Percentiles rank a stretch among this genome's conserved stretches.
phyloP scores from a whole-genome alignment of 2,329 filamentous ascomycete species.

The Arthrobotrys pseudoclavata region DNA sequence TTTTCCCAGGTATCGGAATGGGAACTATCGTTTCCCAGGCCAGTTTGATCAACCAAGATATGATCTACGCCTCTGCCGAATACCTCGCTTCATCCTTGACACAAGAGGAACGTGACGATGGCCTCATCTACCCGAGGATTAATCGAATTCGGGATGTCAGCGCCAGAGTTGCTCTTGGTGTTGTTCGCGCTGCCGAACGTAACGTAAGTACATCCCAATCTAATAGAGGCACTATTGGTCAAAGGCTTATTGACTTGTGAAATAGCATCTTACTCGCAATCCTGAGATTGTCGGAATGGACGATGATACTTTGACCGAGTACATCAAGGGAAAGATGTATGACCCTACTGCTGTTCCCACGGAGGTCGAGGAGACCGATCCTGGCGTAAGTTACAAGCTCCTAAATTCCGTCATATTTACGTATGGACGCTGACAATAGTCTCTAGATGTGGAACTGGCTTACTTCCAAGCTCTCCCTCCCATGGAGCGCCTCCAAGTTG shows the following conservation, averaged over 20 bases:
- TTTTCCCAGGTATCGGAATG: constrained; percentile 96
- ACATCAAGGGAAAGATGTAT: constrained; percentile 63
- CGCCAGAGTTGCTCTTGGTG: constrained; percentile 85
- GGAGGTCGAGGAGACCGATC: constrained; percentile 42
- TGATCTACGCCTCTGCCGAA: constrained; percentile 95
- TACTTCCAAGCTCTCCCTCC: constrained; percentile 57
- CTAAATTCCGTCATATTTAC: not conserved
- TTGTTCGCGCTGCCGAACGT: constrained; percentile 90
- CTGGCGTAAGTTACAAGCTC: constrained; percentile 42
- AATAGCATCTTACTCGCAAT: constrained; percentile 63
- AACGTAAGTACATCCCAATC: constrained; percentile 69
- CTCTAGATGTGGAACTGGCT: constrained; percentile 58
- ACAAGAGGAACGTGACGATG: constrained; percentile 82
- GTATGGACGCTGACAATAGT: constrained; percentile 15
- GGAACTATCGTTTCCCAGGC: constrained; percentile 93
- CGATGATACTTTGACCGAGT: constrained; percentile 61
- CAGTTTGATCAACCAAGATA: constrained; percentile 87
- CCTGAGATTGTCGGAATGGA: constrained; percentile 62
- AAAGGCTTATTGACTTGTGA: constrained; percentile 13
- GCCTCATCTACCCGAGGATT: constrained; percentile 91
- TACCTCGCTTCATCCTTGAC: constrained; percentile 84
- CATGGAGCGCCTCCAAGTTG: constrained; percentile 57
- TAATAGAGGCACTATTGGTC: not conserved
- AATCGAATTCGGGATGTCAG: constrained; percentile 92
- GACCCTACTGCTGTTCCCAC: constrained; percentile 61